Evolutionary conservation across 192 early-diverging fungal genomes (phyloP).

Genomic region (Linnemannia exigua): DNA sequence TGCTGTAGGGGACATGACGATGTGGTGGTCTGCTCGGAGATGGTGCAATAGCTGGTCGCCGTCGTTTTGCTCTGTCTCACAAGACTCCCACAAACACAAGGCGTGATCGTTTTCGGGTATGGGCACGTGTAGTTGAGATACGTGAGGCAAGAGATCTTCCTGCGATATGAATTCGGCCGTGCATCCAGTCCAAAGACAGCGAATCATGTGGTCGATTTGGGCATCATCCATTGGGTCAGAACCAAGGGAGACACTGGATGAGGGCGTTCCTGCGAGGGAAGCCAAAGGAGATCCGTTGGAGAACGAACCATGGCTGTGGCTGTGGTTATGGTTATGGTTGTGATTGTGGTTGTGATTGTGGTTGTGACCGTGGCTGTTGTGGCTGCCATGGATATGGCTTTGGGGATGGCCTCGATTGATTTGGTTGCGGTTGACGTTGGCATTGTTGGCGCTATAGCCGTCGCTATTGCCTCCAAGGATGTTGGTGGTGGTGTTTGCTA

Average conservation of each 20-base stretch:
- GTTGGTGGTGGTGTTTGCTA: background rate
- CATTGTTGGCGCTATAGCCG: background rate
- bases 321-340: background rate
- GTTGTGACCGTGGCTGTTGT: background rate
- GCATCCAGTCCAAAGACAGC: conserved; percentile 66
- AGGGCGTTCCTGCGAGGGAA: conserved; percentile 12
- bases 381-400: conserved; percentile 8
- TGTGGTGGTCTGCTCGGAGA: conserved; percentile 70
- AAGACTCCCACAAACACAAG: conserved; percentile 75
- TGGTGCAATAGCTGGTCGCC: conserved; percentile 72
- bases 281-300: conserved; percentile 8
- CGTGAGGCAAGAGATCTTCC: conserved; percentile 66
- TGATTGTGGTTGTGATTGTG: conserved; percentile 11
- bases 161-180: conserved; percentile 62
- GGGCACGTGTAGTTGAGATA: conserved; percentile 63
- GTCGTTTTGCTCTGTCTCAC: conserved; percentile 63
- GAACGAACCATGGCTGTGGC: background rate
- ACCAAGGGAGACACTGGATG: conserved; percentile 17
- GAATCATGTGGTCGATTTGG: conserved; percentile 54
- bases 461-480: background rate
- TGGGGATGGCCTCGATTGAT: background rate
- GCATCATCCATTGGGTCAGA: conserved; percentile 31
- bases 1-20: conserved; percentile 24
- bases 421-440: background rate
- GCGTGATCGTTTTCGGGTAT: conserved; percentile 42